Evolutionary conservation across 176 grass and related monocot species (phyloP), one percentile per base, ranked within the genome.

Genomic region (Hyparrhenia diplandra): DNA sequence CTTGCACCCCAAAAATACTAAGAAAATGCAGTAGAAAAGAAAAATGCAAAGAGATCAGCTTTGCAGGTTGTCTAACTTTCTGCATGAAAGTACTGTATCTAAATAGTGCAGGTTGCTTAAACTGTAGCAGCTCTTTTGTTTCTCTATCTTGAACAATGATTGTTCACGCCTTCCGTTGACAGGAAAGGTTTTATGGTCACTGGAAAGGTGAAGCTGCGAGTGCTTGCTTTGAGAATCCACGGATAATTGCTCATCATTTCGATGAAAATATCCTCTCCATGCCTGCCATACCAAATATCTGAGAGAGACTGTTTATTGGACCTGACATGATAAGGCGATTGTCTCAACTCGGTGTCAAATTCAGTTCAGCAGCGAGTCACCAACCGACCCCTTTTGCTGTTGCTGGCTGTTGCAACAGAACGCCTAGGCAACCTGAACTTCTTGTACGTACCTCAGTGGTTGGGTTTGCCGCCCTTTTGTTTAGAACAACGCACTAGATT

Each of bases 391-490:
- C 30, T 37, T 51, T 21, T 21, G 35, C n/a, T 27, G 77, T 67
- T n/a, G n/a, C n/a, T 78, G 39, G 29, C n/a, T 18, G 77, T 67
- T 78, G 39, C 71, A 54, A 73, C 46, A 34, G 62, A 68, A 80
- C 29, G 3, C 20, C n/a, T 54, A 58, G 41, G 61, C 76, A 47
- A 49, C 25, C 40, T 78, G 40, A 31, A 65, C 24, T 42, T 43
- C 75, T 5, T 78, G n/a, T n/a, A n/a, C n/a, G 76, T 78, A 64
- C 58, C 75, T 78, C 59, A 65, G 28, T 79, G 28, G 76, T 65
- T 66, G 61, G 21, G 20, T 34, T 79, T 34, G 29, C 45, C 14
- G 42, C 45, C 73, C 31, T 47, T 64, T 46, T 31, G 59, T 64
- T 78, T 64, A 63, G 54, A 24, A 25, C 14, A 21, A 8, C 27